Percentiles rank a stretch among this genome's conserved stretches.
Evolutionary conservation across 1,284 basidiomycete genomes (phyloP).

Genomic region (Austroboletus niveus): DNA sequence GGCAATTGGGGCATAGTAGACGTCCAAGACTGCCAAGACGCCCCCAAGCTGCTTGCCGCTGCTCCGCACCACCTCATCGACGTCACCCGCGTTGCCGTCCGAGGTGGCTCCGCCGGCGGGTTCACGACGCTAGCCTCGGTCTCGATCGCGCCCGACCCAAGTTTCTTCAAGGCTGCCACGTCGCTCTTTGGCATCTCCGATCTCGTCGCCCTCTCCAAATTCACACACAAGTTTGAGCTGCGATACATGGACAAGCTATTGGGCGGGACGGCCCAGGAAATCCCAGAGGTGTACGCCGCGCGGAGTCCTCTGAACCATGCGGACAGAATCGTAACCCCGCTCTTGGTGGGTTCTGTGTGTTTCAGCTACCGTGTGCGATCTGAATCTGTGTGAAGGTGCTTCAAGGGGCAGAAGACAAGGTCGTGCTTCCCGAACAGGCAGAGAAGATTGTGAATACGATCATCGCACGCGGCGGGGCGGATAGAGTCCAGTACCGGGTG

Average conservation of each 20-base stretch:
- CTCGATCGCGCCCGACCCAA: constrained; percentile 44
- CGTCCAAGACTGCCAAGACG: constrained; percentile 30
- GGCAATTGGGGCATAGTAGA: constrained; percentile 31
- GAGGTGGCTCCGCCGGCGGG: constrained; percentile 62
- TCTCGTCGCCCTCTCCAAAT: constrained; percentile 44
- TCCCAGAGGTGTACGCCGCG: constrained; percentile 29
- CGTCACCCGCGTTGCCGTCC: constrained; percentile 54
- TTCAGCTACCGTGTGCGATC: neutral
- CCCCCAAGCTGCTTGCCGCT: constrained; percentile 21
- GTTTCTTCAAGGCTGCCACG: constrained; percentile 24
- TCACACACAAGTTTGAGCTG: constrained; percentile 69
- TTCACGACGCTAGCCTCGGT: constrained; percentile 50
- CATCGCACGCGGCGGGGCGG: constrained; percentile 33
- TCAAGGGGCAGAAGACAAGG: constrained; percentile 48
- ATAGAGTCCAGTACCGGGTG: constrained; percentile 44
- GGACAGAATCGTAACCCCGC: constrained; percentile 20
- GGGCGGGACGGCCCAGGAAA: constrained; percentile 43
- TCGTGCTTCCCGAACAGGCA: constrained; percentile 54
- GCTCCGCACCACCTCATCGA: constrained; percentile 24
- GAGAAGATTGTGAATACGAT: constrained; percentile 45
- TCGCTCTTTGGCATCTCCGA: constrained; percentile 58
- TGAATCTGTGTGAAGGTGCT: constrained; percentile 34
- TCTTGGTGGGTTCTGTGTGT: constrained; percentile 18
- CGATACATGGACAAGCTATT: constrained; percentile 54
- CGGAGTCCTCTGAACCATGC: constrained; percentile 30